Evolutionary conservation across 2,329 filamentous ascomycete genomes (phyloP).

Genomic region (Podosphaera xanthii): DNA sequence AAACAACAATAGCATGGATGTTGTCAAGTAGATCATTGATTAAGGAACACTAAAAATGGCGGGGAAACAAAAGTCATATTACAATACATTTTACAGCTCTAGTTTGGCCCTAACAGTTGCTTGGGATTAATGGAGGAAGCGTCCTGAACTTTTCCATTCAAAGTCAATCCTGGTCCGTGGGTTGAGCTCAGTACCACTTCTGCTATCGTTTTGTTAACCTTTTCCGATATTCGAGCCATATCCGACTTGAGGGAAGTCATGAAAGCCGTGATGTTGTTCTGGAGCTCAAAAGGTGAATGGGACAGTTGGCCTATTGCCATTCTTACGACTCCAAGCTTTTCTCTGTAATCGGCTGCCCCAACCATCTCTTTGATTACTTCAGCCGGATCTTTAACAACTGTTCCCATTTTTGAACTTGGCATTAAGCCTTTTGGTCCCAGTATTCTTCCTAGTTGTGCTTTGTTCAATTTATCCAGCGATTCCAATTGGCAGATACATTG

Average conservation of each 20-base stretch:
- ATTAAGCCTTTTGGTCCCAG: slow-evolving; percentile 80
- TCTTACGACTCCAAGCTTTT: slow-evolving; percentile 61
- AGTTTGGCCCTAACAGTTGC: background rate
- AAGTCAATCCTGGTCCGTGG: slow-evolving; percentile 61
- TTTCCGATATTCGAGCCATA: slow-evolving; percentile 39
- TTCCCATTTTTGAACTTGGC: slow-evolving; percentile 73
- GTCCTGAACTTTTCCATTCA: slow-evolving; percentile 57
- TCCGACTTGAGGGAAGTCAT: slow-evolving; percentile 60
- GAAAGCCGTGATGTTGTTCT: slow-evolving; percentile 60
- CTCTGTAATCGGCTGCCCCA: slow-evolving; percentile 69
- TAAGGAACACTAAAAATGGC: background rate
- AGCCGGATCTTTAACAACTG: slow-evolving; percentile 62
- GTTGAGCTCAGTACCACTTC: slow-evolving; percentile 69
- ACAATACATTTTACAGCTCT: background rate
- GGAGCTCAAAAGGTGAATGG: slow-evolving; percentile 70
- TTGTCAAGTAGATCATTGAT: background rate
- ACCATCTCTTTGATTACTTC: slow-evolving; percentile 59
- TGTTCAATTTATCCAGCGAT: slow-evolving; percentile 55
- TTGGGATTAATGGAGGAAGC: slow-evolving; percentile 23
- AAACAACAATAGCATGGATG: slow-evolving; percentile 5
- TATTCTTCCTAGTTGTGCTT: slow-evolving; percentile 57
- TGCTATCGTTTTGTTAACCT: slow-evolving; percentile 48
- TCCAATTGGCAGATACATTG: slow-evolving; percentile 66
- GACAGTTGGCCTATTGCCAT: slow-evolving; percentile 80
- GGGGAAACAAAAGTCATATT: background rate